Evolutionary conservation across 768 basidiomycete genomes (phyloP).

Genomic region (Suillus brevipes): DNA sequence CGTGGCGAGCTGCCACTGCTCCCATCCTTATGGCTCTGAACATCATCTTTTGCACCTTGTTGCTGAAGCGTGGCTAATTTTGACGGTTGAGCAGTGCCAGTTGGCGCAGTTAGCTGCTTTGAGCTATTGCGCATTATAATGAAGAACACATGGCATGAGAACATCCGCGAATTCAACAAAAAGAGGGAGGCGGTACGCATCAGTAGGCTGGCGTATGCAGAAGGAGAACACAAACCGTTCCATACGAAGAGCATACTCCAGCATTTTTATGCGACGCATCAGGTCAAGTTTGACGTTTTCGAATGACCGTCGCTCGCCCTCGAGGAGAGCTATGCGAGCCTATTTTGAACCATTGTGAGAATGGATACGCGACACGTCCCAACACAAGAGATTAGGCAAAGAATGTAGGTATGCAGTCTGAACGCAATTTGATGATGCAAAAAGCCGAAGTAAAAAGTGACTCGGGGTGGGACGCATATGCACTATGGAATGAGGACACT

Average conservation of each 20-base stretch:
- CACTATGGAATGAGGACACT: slow-evolving; percentile 32
- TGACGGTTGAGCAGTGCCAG: slow-evolving; percentile 57
- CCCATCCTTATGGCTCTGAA: slow-evolving; percentile 71
- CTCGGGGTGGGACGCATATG: background rate
- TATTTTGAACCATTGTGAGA: slow-evolving; percentile 32
- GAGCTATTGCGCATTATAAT: slow-evolving; percentile 47
- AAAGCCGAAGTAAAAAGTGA: slow-evolving; percentile 4
- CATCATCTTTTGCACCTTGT: slow-evolving; percentile 67
- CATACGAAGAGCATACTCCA: slow-evolving; percentile 94
- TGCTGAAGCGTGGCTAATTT: slow-evolving; percentile 66
- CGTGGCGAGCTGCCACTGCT: slow-evolving; percentile 83
- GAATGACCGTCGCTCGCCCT: slow-evolving; percentile 95
- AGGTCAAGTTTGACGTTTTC: slow-evolving; percentile 97
- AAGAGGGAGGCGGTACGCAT: slow-evolving; percentile 11
- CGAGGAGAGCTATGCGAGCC: slow-evolving; percentile 96
- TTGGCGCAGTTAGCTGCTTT: slow-evolving; percentile 68
- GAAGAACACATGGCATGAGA: slow-evolving; percentile 37
- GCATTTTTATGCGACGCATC: slow-evolving; percentile 97
- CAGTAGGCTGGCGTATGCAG: slow-evolving; percentile 4
- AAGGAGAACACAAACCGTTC: slow-evolving; percentile 72
- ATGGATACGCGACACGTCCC: slow-evolving; percentile 30
- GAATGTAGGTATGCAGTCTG: background rate
- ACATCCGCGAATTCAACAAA: background rate
- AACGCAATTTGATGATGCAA: background rate
- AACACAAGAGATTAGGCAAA: slow-evolving; percentile 13